phyloP scores from a whole-genome alignment of 441 rosid species.

The Corymbia citriodora region DNA sequence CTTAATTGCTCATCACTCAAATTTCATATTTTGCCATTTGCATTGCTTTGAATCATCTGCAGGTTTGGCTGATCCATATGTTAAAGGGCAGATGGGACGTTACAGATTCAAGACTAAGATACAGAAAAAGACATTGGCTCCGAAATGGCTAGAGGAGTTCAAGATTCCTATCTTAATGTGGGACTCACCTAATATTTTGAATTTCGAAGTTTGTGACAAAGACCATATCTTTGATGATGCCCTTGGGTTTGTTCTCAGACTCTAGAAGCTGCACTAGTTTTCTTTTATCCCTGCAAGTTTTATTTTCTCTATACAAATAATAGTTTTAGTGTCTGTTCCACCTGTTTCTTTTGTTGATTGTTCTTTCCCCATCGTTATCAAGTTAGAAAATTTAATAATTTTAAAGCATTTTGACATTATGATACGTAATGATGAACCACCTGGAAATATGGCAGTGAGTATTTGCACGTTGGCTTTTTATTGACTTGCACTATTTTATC shows the following conservation, averaged over 20 bases:
- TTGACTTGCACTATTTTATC: not conserved
- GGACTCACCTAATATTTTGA: constrained; percentile 60
- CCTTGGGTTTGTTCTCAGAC: constrained; percentile 63
- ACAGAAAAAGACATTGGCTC: constrained; percentile 65
- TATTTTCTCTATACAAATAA: not conserved
- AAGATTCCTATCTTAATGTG: constrained; percentile 72
- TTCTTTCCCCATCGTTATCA: not conserved
- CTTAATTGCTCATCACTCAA: not conserved
- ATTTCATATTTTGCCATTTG: not conserved
- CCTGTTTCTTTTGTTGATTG: not conserved
- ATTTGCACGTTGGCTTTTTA: not conserved
- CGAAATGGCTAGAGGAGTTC: constrained; percentile 91
- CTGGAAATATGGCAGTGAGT: not conserved
- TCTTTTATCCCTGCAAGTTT: not conserved
- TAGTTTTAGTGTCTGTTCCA: not conserved
- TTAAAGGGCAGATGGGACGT: constrained; percentile 82
- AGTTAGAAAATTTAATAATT: not conserved
- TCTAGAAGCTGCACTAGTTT: not conserved
- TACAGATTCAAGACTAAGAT: constrained; percentile 72
- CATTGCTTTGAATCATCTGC: constrained; percentile 7
- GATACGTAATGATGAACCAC: not conserved
- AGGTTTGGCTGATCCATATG: constrained; percentile 96
- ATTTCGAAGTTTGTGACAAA: constrained; percentile 77
- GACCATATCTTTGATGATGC: constrained; percentile 75
- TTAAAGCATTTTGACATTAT: not conserved